Evolutionary conservation across 805 yeast genomes (phyloP).

Genomic region (Wickerhamiella brachini): DNA sequence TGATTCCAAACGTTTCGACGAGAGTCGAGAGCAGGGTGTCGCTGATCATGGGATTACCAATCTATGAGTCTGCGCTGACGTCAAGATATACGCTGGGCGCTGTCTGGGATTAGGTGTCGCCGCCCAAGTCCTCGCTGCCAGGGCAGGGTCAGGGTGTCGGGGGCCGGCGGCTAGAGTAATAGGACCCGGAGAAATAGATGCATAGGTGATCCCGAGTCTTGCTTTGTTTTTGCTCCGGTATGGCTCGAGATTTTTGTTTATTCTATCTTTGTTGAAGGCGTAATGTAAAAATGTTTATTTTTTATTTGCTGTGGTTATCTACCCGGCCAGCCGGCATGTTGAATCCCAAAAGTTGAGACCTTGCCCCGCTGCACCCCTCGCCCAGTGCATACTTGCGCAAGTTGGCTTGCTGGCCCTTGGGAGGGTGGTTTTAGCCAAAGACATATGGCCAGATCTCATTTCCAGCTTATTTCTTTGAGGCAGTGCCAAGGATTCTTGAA

Average conservation of each 20-base stretch:
- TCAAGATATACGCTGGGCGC: neutral
- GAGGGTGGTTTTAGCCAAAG: neutral
- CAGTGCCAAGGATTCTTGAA: no score
- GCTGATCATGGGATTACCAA: slow-evolving; percentile 45
- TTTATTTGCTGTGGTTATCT: neutral
- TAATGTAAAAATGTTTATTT: no score
- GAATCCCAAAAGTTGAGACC: neutral
- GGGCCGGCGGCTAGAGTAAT: neutral
- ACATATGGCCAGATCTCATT: neutral
- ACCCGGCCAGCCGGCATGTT: neutral
- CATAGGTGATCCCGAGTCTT: neutral
- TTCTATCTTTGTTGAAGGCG: no score
- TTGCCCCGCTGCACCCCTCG: neutral
- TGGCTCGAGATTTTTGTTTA: no score
- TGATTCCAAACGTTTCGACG: slow-evolving; percentile 60
- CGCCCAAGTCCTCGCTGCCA: no score
- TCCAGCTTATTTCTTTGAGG: no score
- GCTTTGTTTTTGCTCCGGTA: neutral
- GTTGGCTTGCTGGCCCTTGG: neutral
- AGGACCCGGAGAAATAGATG: neutral
- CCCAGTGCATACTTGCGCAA: neutral
- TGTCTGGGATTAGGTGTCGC: neutral
- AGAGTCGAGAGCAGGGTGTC: slow-evolving; percentile 66
- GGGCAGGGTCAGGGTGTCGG: no score
- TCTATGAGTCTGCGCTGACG: neutral